A percentile compares a stretch with the other conserved stretches of the same genome.
Evolutionary conservation across 2,329 filamentous ascomycete species (phyloP).

Genomic region (Alternaria infectoria): DNA sequence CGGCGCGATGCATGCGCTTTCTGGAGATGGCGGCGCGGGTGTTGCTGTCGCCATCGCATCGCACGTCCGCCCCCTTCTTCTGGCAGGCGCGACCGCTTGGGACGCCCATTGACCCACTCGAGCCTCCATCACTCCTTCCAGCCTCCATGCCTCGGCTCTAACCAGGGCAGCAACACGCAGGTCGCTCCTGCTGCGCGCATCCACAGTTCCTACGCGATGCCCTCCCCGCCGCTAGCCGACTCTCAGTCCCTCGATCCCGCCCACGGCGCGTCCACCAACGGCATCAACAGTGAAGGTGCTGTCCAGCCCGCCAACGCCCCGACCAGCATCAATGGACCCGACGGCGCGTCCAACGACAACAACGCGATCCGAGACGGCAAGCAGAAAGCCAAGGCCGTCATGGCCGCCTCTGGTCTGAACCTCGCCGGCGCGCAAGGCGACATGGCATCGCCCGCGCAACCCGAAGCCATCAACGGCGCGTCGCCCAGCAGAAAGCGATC

Average conservation of each 20-base stretch:
- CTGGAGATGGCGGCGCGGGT: slow-evolving; percentile 20
- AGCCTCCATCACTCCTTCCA: slow-evolving; percentile 16
- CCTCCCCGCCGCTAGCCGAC: slow-evolving; percentile 41
- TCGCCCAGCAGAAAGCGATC: slow-evolving; percentile 64
- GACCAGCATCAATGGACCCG: slow-evolving; percentile 31
- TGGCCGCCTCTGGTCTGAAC: slow-evolving; percentile 59
- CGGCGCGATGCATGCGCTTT: slow-evolving; percentile 22
- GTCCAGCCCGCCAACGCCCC: slow-evolving; percentile 42
- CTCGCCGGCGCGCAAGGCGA: slow-evolving; percentile 37
- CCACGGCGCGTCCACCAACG: slow-evolving; percentile 43
- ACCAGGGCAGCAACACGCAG: slow-evolving; percentile 37
- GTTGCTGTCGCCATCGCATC: slow-evolving; percentile 13
- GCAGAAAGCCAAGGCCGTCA: slow-evolving; percentile 64
- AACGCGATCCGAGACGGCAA: slow-evolving; percentile 64
- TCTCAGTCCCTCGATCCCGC: slow-evolving; percentile 30
- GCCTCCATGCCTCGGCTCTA: slow-evolving; percentile 37
- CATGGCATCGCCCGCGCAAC: slow-evolving; percentile 40
- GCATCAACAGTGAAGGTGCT: slow-evolving; percentile 38
- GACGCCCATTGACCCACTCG: slow-evolving; percentile 30
- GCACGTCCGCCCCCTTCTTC: slow-evolving; percentile 30
- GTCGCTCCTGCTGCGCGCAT: slow-evolving; percentile 38
- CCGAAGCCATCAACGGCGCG: slow-evolving; percentile 55
- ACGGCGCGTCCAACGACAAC: slow-evolving; percentile 38
- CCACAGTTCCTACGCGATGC: slow-evolving; percentile 39
- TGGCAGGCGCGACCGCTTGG: slow-evolving; percentile 31